These are phyloP conservation scores for Punctularia strigosozonata DNA, from an alignment of 768 basidiomycete species.

Conservation along the genomic window DNA sequence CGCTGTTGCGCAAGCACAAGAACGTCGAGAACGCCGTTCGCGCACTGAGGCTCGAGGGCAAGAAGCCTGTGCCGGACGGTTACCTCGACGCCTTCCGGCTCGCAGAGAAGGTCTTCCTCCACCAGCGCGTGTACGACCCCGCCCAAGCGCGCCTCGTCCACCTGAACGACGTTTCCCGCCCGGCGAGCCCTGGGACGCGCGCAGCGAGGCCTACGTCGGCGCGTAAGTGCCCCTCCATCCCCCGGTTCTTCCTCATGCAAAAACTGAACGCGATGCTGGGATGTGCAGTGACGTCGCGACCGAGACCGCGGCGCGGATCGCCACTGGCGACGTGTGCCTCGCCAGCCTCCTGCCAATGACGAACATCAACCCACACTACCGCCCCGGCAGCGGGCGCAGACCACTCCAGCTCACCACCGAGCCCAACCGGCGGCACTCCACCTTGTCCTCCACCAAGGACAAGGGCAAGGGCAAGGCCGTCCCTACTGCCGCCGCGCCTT, in stretches of 20 bases:
- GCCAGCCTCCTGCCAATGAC: constrained; percentile 53
- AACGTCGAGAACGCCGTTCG: constrained; percentile 77
- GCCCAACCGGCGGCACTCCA: constrained; percentile 12
- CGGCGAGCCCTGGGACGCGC: constrained; percentile 40
- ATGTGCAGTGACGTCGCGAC: constrained; percentile 55
- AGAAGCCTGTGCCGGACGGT: constrained; percentile 63
- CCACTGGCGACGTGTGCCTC: constrained; percentile 62
- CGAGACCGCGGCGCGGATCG: constrained; percentile 51
- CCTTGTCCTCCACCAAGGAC: constrained; percentile 12
- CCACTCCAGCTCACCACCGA: constrained; percentile 31
- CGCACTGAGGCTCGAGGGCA: constrained; percentile 69
- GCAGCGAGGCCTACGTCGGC: constrained; percentile 63
- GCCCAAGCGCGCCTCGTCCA: constrained; percentile 49
- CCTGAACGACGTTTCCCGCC: constrained; percentile 48
- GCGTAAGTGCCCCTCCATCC: constrained; percentile 46
- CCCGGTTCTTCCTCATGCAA: too few species aligned
- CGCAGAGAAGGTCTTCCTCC: constrained; percentile 86
- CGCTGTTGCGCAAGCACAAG: constrained; percentile 72
- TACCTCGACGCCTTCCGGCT: constrained; percentile 68
- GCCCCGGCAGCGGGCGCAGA: constrained; percentile 40
- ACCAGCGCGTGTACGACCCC: constrained; percentile 90
- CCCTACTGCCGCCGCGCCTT: constrained; percentile 1
- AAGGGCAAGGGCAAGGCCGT: constrained; percentile 38
- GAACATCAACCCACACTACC: constrained; percentile 65
- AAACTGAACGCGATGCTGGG: too few species aligned